A percentile compares a stretch with the other conserved stretches of the same genome.
Conservation (phyloP, 306 rosid species). For the Fragaria vesca region DNA sequence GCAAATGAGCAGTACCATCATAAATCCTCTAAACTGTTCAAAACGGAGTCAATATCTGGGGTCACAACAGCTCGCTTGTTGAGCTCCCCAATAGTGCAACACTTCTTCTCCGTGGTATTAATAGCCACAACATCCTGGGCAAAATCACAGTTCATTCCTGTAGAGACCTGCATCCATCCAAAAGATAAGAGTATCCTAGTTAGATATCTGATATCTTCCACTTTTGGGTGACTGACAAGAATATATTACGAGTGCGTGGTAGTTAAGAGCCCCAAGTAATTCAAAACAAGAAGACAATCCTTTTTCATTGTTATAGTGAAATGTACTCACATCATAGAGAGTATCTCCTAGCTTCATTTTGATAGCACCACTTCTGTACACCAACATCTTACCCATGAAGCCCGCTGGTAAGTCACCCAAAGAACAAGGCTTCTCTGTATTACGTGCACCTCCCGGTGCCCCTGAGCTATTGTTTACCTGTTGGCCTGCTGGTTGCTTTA, state of each 20-base stretch:
- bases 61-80: constrained; percentile 55
- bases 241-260: background rate
- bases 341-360: constrained; percentile 78
- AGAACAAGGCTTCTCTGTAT: constrained; percentile 32
- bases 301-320: background rate
- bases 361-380: constrained; percentile 73
- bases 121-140: constrained; percentile 66
- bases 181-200: background rate
- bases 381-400: constrained; percentile 78
- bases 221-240: background rate
- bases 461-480: constrained; percentile 31
- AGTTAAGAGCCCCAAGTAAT: background rate
- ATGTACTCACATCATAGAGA: constrained; percentile 68
- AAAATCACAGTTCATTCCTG: constrained; percentile 68
- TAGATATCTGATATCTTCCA: background rate
- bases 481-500: constrained; percentile 31
- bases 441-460: constrained; percentile 20
- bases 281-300: background rate
- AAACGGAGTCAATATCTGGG: constrained; percentile 58
- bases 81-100: constrained; percentile 64
- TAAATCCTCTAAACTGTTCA: constrained; percentile 40
- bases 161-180: constrained; percentile 55
- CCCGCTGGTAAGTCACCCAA: constrained; percentile 62
- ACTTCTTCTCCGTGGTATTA: constrained; percentile 54
- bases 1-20: constrained; percentile 29